These are phyloP conservation scores for Teratosphaeria nubilosa DNA, from an alignment of 2,329 filamentous ascomycete species.

Conservation along the genomic window DNA sequence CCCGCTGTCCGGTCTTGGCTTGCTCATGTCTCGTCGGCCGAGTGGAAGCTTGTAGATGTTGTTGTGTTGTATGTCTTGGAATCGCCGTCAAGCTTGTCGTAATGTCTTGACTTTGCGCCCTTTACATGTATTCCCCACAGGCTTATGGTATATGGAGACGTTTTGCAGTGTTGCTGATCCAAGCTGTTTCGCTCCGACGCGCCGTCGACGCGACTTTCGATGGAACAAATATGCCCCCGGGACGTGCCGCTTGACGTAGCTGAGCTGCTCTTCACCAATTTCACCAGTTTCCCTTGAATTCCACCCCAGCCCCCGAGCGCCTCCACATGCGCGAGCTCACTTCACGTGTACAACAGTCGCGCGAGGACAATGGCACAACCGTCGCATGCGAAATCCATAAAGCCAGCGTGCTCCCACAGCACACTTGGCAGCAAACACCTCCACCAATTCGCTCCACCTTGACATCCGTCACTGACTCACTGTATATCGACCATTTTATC, in stretches of 20 bases:
- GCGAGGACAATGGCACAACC: neutral
- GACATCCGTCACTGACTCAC: neutral
- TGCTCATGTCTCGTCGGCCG: neutral
- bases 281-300: neutral
- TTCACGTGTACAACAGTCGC: neutral
- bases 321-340: neutral
- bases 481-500: neutral
- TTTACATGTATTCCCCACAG: neutral
- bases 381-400: neutral
- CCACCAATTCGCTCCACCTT: neutral
- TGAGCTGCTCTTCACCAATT: neutral
- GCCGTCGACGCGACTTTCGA: neutral
- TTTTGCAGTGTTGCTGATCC: neutral
- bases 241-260: neutral
- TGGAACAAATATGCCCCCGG: neutral
- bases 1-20: neutral
- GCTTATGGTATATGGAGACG: neutral
- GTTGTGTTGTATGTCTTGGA: neutral
- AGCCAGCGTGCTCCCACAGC: neutral
- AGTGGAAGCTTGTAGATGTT: neutral
- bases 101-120: neutral
- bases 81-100: neutral
- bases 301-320: neutral
- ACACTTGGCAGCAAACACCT: constrained; percentile 2
- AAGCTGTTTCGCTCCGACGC: neutral